phyloP scores from a whole-genome alignment of 164 flowering plant species.

The Tetrastigma voinierianum region DNA sequence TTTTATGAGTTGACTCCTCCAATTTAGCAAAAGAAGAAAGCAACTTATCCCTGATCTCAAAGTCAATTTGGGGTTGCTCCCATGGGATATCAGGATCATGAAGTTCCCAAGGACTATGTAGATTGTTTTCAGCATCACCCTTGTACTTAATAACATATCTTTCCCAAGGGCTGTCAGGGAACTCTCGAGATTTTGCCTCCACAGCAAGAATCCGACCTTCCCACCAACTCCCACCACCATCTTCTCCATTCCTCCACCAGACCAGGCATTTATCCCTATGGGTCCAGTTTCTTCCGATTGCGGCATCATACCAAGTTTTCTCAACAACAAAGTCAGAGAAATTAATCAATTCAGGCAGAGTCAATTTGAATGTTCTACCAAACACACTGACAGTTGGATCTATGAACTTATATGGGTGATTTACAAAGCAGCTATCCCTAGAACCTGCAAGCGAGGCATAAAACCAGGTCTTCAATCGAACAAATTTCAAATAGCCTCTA shows the following conservation, averaged over 20 bases:
- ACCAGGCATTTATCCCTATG: conserved; percentile 71
- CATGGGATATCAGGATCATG: conserved; percentile 47
- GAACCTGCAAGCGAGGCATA: conserved; percentile 72
- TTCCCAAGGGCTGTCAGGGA: conserved; percentile 97
- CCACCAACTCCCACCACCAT: conserved; percentile 87
- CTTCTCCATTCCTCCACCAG: conserved; percentile 79
- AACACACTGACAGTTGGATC: conserved; percentile 47
- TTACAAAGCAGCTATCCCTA: conserved; percentile 93
- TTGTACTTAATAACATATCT: conserved; percentile 63
- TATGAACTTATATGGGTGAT: conserved; percentile 55
- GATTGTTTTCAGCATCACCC: conserved; percentile 37
- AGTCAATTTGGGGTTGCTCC: conserved; percentile 68
- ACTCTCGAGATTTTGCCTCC: conserved; percentile 59
- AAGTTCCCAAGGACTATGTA: conserved; percentile 92
- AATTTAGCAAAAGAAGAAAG: conserved; percentile 49
- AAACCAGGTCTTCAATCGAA: conserved; percentile 59
- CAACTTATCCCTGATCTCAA: conserved; percentile 39
- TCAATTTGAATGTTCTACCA: conserved; percentile 56
- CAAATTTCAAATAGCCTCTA: conserved; percentile 78
- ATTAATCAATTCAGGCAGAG: conserved; percentile 63
- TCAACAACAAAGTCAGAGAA: conserved; percentile 88
- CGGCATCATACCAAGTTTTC: conserved; percentile 72
- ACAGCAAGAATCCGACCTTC: conserved; percentile 58
- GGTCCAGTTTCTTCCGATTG: conserved; percentile 70
- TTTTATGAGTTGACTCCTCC: conserved; percentile 39